These are phyloP conservation scores for Microbotryum lychnidis-dioicae DNA, from an alignment of 1,284 basidiomycete genomes.

Conservation along the genomic window DNA sequence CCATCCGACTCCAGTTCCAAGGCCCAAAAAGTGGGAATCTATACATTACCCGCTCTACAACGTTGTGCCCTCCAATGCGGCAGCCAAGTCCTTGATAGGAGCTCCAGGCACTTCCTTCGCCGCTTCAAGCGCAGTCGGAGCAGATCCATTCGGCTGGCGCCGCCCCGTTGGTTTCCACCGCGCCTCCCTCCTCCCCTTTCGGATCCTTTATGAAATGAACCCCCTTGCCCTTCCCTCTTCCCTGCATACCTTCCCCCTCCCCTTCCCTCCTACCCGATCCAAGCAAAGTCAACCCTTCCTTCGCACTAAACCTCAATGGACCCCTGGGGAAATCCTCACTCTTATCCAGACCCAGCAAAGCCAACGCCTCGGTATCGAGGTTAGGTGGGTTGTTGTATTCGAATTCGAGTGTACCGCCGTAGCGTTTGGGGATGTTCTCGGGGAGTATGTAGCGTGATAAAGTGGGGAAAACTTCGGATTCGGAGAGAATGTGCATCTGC, in stretches of 20 bases:
- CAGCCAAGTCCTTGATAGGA: constrained; percentile 21
- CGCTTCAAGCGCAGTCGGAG: background rate
- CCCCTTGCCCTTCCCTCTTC: background rate
- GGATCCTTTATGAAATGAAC: background rate
- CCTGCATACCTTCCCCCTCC: constrained; percentile 1
- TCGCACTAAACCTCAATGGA: constrained; percentile 21
- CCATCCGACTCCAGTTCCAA: too few relatives aligned
- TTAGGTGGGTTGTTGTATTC: constrained; percentile 20
- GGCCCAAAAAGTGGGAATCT: too few relatives aligned
- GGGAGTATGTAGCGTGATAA: constrained; percentile 46
- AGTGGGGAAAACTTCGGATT: constrained; percentile 22
- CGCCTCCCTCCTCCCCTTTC: background rate
- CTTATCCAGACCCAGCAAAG: constrained; percentile 9
- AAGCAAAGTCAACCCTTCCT: constrained; percentile 5
- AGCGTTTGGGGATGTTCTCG: constrained; percentile 54
- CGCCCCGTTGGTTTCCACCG: background rate
- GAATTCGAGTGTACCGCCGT: constrained; percentile 46
- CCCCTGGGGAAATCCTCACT: constrained; percentile 10
- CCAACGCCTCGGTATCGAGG: constrained; percentile 16
- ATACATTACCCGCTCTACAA: constrained; percentile 1
- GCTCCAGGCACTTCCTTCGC: constrained; percentile 13
- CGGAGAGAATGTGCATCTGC: background rate
- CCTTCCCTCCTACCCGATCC: background rate
- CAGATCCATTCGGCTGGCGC: background rate
- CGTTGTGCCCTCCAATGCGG: constrained; percentile 15